phyloP scores from a whole-genome alignment of 2,329 filamentous ascomycete genomes.

The Aspergillus felis region DNA sequence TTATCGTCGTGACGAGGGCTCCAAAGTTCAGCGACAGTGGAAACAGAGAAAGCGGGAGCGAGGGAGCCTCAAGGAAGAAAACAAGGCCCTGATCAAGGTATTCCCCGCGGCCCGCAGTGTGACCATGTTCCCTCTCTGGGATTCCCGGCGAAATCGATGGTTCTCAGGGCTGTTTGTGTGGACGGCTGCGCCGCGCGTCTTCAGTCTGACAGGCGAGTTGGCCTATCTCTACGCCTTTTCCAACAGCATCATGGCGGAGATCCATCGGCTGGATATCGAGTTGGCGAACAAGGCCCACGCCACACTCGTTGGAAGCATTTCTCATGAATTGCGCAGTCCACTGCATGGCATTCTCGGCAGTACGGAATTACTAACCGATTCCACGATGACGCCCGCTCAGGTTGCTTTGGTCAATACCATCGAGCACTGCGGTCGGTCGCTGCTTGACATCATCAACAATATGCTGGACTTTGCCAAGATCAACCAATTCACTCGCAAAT shows the following conservation, averaged over 20 bases:
- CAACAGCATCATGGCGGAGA: conserved; percentile 33
- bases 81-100: conserved; percentile 17
- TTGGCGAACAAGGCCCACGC: conserved; percentile 30
- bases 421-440: conserved; percentile 38
- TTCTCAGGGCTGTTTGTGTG: conserved; percentile 28
- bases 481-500: conserved; percentile 13
- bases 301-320: conserved; percentile 31
- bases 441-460: conserved; percentile 42
- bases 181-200: conserved; percentile 25
- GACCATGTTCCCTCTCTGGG: conserved; percentile 30
- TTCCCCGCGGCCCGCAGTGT: conserved; percentile 25
- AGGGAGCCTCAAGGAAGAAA: conserved; percentile 14
- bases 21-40: neutral
- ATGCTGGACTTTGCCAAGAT: conserved; percentile 32
- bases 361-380: conserved; percentile 30
- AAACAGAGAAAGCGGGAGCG: conserved; percentile 12
- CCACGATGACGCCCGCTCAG: conserved; percentile 24
- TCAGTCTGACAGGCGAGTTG: conserved; percentile 25
- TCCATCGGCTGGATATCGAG: conserved; percentile 27
- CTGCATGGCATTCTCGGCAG: conserved; percentile 36
- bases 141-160: conserved; percentile 26
- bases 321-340: conserved; percentile 34
- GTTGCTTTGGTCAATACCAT: conserved; percentile 33
- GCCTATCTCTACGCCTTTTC: conserved; percentile 27
- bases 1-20: neutral